These are phyloP conservation scores for Aspergillus unguis DNA, from an alignment of 2,329 filamentous ascomycete species.

Conservation along the genomic window DNA sequence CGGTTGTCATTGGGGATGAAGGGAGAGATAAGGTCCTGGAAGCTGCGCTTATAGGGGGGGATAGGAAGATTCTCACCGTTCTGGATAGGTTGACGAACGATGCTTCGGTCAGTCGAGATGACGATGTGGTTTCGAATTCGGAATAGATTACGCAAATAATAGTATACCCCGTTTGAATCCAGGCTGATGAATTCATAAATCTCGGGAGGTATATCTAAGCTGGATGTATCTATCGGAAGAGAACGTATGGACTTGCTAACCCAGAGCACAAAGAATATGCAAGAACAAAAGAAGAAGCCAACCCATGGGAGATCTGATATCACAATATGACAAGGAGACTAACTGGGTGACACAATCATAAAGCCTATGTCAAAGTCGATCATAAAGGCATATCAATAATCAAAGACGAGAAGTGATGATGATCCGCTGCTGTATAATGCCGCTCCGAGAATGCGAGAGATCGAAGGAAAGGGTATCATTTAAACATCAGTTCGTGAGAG, in stretches of 20 bases:
- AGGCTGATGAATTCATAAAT: background rate
- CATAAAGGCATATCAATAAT: background rate
- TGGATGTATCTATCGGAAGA: conserved; percentile 19
- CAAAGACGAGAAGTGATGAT: conserved; percentile 6
- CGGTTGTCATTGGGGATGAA: conserved; percentile 41
- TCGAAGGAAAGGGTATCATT: conserved; percentile 25
- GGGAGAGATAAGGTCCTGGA: conserved; percentile 39
- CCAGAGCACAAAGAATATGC: conserved; percentile 22
- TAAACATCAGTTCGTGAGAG: conserved; percentile 24
- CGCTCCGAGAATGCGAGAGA: conserved; percentile 10
- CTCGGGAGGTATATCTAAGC: background rate
- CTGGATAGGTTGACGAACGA: conserved; percentile 29
- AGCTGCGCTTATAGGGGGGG: conserved; percentile 32
- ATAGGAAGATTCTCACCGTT: conserved; percentile 35
- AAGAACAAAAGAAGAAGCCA: conserved; percentile 21
- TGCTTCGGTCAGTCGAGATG: background rate
- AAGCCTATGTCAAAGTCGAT: conserved; percentile 4
- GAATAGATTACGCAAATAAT: background rate
- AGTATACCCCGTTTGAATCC: background rate
- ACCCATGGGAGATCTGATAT: conserved; percentile 10
- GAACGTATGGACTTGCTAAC: conserved; percentile 3
- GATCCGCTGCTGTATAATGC: conserved; percentile 16
- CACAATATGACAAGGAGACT: conserved; percentile 5
- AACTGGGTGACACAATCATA: conserved; percentile 16
- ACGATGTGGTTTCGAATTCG: background rate